These are phyloP conservation scores for Saturnispora serradocipensis DNA, from an alignment of 805 yeast genomes.

Conservation along the genomic window DNA sequence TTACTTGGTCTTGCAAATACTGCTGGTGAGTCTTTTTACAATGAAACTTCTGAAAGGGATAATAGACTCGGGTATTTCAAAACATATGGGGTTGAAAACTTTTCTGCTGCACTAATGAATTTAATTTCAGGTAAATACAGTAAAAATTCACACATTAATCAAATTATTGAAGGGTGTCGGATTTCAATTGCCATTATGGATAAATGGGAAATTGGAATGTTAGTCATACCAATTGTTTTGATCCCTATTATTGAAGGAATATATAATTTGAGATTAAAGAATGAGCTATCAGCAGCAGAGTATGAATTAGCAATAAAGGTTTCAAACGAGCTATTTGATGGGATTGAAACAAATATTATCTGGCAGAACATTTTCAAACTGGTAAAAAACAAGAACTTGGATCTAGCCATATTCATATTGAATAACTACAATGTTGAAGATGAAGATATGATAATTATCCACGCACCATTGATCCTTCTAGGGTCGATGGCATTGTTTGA, in stretches of 20 bases:
- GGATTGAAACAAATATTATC: slow-evolving; percentile 70
- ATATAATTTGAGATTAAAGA: slow-evolving; percentile 16
- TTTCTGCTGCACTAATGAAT: slow-evolving; percentile 45
- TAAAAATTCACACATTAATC: slow-evolving; percentile 20
- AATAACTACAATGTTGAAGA: slow-evolving; percentile 67
- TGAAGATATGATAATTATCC: slow-evolving; percentile 74
- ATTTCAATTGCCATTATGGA: slow-evolving; percentile 75
- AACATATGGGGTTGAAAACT: slow-evolving; percentile 41
- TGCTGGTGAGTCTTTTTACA: slow-evolving; percentile 10
- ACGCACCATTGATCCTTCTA: slow-evolving; percentile 63
- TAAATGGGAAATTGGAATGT: slow-evolving; percentile 87
- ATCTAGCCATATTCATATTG: slow-evolving; percentile 50
- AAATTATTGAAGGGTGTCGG: slow-evolving; percentile 43
- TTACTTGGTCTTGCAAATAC: slow-evolving; percentile 64
- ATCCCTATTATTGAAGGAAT: slow-evolving; percentile 53
- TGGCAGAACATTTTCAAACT: slow-evolving; percentile 56
- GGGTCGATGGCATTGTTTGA: slow-evolving; percentile 27
- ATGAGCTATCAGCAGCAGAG: slow-evolving; percentile 17
- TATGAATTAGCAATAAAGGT: slow-evolving; percentile 43
- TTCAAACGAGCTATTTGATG: slow-evolving; percentile 70
- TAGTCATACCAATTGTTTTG: slow-evolving; percentile 61
- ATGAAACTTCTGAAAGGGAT: slow-evolving; percentile 1
- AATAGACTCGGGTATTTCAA: slow-evolving; percentile 48
- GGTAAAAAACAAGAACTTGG: slow-evolving; percentile 32
- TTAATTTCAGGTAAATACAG: slow-evolving; percentile 30